phyloP scores from a whole-genome alignment of 1,139 yeast genomes.

The Magnusiomyces paraingens region DNA sequence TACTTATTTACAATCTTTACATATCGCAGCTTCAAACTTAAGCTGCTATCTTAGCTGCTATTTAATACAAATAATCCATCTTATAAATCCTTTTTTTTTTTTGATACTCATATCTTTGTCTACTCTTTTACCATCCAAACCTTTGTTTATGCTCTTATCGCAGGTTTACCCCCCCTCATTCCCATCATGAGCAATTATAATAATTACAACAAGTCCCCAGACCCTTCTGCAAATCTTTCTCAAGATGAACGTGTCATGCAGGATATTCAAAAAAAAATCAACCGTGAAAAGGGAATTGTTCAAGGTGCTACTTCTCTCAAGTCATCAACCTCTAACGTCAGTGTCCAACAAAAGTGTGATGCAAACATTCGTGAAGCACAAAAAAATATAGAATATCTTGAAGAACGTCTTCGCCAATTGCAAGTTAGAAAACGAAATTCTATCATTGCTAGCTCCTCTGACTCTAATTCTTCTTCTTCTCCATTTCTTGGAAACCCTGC shows the following conservation, averaged over 20 bases:
- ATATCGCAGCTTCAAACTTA: too few relatives aligned
- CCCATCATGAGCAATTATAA: constrained; percentile 3
- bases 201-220: constrained; percentile 9
- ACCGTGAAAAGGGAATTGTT: constrained; percentile 79
- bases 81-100: too few relatives aligned
- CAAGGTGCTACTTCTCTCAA: constrained; percentile 80
- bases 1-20: too few relatives aligned
- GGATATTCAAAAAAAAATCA: constrained; percentile 77
- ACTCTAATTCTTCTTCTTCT: background rate
- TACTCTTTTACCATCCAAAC: background rate
- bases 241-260: constrained; percentile 33
- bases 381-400: constrained; percentile 80
- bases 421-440: constrained; percentile 32
- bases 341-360: constrained; percentile 86
- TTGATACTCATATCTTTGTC: background rate
- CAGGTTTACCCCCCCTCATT: background rate
- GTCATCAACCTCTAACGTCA: constrained; percentile 66
- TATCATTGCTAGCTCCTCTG: constrained; percentile 1
- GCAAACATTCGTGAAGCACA: constrained; percentile 87
- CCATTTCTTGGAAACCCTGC: background rate
- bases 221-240: background rate
- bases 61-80: too few relatives aligned
- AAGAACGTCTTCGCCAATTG: constrained; percentile 66
- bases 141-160: constrained; percentile 2
- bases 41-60: too few relatives aligned